These are phyloP conservation scores for Termitomyces sp. DNA, from an alignment of 768 basidiomycete species.

Conservation along the genomic window DNA sequence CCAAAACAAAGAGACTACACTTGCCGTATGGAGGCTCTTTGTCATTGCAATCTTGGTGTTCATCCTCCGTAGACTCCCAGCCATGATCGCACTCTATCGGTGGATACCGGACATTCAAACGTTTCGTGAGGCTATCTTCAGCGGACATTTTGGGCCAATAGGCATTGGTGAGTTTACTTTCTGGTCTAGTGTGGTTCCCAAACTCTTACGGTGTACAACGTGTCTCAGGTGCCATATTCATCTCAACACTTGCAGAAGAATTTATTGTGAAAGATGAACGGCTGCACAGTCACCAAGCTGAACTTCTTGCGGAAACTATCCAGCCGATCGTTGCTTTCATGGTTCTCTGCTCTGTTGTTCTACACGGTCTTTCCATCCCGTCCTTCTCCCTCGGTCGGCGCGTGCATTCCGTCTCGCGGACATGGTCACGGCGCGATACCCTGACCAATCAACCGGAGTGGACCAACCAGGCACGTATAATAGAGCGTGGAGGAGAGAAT, in stretches of 20 bases:
- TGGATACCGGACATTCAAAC: conserved; percentile 98
- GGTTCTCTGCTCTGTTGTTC: conserved; percentile 85
- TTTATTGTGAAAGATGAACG: conserved; percentile 38
- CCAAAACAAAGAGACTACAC: conserved; percentile 53
- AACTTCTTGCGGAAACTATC: conserved; percentile 67
- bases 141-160: conserved; percentile 92
- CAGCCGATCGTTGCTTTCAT: conserved; percentile 94
- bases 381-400: conserved; percentile 89
- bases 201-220: not conserved
- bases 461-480: conserved; percentile 69
- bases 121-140: conserved; percentile 88
- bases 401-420: conserved; percentile 86
- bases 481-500: conserved; percentile 59
- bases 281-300: conserved; percentile 51
- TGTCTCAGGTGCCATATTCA: conserved; percentile 79
- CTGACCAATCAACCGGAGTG: conserved; percentile 55
- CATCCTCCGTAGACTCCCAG: conserved; percentile 74
- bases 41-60: conserved; percentile 82
- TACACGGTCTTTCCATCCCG: conserved; percentile 90
- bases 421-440: conserved; percentile 77
- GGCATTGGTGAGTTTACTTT: conserved; percentile 50
- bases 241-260: conserved; percentile 73
- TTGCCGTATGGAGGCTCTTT: conserved; percentile 81
- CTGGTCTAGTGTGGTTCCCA: not conserved
- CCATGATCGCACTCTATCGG: conserved; percentile 78